Conservation (phyloP, 768 basidiomycete genomes). For the Xanthoconium stramineum region DNA sequence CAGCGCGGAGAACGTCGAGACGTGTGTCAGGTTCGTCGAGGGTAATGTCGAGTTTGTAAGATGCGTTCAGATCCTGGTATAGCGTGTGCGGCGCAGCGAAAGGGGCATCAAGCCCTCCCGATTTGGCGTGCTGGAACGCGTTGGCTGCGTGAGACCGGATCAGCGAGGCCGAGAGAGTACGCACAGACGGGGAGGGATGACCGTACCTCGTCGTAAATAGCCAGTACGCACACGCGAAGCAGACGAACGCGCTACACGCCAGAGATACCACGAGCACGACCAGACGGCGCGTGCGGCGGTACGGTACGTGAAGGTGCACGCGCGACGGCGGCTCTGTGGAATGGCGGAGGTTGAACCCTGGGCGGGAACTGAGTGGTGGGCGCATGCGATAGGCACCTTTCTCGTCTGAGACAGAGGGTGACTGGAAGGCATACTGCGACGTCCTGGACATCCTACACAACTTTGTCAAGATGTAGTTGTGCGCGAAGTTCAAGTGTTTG, state of each 20-base stretch:
- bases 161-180: constrained; percentile 17
- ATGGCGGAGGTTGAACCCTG: constrained; percentile 20
- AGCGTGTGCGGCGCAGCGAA: background rate
- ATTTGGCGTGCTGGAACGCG: constrained; percentile 16
- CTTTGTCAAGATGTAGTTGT: too few relatives aligned
- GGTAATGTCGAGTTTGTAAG: constrained; percentile 14
- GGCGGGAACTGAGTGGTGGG: constrained; percentile 33
- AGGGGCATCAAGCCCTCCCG: background rate
- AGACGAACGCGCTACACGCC: constrained; percentile 45
- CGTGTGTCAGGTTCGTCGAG: constrained; percentile 23
- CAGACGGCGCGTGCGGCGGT: constrained; percentile 33
- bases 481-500: background rate
- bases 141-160: constrained; percentile 13
- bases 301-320: constrained; percentile 9
- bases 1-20: constrained; percentile 7
- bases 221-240: constrained; percentile 62
- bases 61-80: background rate
- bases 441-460: constrained; percentile 4
- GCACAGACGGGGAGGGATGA: constrained; percentile 17
- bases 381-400: constrained; percentile 65
- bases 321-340: constrained; percentile 8
- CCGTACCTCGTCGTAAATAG: constrained; percentile 62
- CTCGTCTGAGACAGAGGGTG: constrained; percentile 65
- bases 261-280: constrained; percentile 47
- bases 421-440: constrained; percentile 33